These are phyloP conservation scores for Chaetomium globosum DNA, from an alignment of 2,329 filamentous ascomycete species.

Conservation along the genomic window DNA sequence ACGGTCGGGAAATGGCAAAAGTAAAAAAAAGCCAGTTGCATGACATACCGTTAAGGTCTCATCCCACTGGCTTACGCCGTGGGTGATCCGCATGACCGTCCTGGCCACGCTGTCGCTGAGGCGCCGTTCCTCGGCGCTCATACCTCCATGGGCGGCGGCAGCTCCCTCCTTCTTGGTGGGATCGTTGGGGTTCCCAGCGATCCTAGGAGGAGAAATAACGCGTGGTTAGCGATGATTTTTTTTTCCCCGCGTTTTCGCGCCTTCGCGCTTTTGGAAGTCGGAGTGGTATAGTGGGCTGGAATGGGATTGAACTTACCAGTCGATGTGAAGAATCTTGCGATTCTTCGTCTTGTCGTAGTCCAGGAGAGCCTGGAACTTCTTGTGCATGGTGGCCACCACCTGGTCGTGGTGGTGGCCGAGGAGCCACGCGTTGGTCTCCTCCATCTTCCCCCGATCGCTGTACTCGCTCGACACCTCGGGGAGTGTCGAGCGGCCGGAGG, in stretches of 20 bases:
- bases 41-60: constrained; percentile 16
- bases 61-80: constrained; percentile 20
- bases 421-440: constrained; percentile 28
- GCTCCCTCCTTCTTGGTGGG: constrained; percentile 17
- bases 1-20: neutral
- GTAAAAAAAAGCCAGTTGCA: neutral
- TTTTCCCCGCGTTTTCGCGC: neutral
- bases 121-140: constrained; percentile 20
- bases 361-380: constrained; percentile 28
- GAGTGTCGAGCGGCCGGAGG: constrained; percentile 8
- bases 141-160: constrained; percentile 14
- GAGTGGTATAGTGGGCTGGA: too few species aligned
- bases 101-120: constrained; percentile 21
- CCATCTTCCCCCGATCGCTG: constrained; percentile 22
- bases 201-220: constrained; percentile 9
- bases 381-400: constrained; percentile 28
- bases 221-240: constrained; percentile 12
- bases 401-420: constrained; percentile 26
- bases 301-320: constrained; percentile 28
- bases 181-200: constrained; percentile 28
- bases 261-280: neutral
- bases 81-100: constrained; percentile 19
- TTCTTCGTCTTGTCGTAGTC: constrained; percentile 29
- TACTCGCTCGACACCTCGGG: constrained; percentile 22
- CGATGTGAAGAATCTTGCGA: constrained; percentile 31